These are phyloP conservation scores for Avena atlantica DNA, from an alignment of 176 grass and related monocot species.

Conservation along the genomic window DNA sequence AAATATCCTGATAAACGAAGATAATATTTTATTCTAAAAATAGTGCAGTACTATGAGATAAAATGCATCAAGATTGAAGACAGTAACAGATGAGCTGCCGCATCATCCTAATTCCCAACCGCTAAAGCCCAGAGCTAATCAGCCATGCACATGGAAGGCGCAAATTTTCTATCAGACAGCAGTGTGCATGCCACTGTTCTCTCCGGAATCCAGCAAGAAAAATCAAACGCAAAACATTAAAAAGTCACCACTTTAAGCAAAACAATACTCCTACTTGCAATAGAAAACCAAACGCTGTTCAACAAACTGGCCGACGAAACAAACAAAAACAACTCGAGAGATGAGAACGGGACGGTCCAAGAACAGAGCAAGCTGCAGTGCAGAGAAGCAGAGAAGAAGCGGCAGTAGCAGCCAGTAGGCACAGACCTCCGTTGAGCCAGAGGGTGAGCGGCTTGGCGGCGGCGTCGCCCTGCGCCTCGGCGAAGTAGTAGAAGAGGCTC, in stretches of 20 bases:
- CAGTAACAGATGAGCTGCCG: background rate
- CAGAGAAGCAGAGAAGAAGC: conserved; percentile 1
- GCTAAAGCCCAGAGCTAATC: background rate
- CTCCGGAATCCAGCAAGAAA: background rate
- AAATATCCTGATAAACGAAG: background rate
- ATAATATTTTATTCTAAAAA: too few species aligned
- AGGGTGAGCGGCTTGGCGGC: conserved; percentile 83
- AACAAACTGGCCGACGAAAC: background rate
- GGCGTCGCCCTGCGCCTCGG: conserved; percentile 67
- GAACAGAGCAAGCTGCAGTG: background rate
- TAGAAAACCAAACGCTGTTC: background rate
- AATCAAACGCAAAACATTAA: background rate
- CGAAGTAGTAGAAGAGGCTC: conserved; percentile 99
- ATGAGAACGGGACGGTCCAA: background rate
- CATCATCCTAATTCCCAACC: conserved; percentile 7
- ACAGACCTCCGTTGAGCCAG: conserved; percentile 96
- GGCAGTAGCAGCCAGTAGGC: too few species aligned
- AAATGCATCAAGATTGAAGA: conserved; percentile 11
- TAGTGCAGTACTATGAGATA: background rate
- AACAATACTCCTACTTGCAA: background rate
- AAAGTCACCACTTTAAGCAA: background rate
- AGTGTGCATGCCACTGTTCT: background rate
- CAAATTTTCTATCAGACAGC: background rate
- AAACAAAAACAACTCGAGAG: background rate
- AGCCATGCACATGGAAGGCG: background rate